phyloP scores from a whole-genome alignment of 2,329 filamentous ascomycete genomes.

The Colletotrichum sp. region DNA sequence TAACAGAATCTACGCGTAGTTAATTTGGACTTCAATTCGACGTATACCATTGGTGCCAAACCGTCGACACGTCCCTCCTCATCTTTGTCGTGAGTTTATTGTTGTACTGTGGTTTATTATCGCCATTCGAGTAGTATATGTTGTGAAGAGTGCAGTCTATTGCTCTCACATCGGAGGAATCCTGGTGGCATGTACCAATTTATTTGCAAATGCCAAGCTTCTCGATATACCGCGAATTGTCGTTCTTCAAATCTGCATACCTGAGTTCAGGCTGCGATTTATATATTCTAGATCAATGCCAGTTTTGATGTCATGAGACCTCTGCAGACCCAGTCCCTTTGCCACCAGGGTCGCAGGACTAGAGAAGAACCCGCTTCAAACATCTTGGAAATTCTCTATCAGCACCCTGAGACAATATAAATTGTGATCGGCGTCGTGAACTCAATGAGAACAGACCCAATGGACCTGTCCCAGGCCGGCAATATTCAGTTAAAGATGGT shows the following conservation, averaged over 20 bases:
- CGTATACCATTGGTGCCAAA: accelerated
- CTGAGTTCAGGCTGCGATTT: background rate
- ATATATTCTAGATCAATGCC: accelerated
- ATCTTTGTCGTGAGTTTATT: background rate
- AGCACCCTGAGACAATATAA: background rate
- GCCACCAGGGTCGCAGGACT: background rate
- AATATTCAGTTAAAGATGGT: background rate
- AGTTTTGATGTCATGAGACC: background rate
- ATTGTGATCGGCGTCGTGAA: background rate
- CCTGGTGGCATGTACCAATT: background rate
- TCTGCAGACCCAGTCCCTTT: background rate
- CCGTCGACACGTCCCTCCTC: background rate
- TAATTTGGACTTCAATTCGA: background rate
- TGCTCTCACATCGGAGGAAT: background rate
- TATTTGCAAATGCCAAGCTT: background rate
- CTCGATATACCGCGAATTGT: accelerated
- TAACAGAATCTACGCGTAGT: background rate
- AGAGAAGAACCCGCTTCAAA: background rate
- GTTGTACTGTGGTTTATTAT: background rate
- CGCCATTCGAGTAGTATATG: background rate
- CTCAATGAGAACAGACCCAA: background rate
- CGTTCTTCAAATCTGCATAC: background rate
- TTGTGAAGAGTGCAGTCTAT: background rate
- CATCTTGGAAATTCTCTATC: background rate
- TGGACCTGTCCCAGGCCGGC: background rate